Evolutionary conservation across 2,329 filamentous ascomycete genomes (phyloP).

Genomic region (Fusarium sublunatum): DNA sequence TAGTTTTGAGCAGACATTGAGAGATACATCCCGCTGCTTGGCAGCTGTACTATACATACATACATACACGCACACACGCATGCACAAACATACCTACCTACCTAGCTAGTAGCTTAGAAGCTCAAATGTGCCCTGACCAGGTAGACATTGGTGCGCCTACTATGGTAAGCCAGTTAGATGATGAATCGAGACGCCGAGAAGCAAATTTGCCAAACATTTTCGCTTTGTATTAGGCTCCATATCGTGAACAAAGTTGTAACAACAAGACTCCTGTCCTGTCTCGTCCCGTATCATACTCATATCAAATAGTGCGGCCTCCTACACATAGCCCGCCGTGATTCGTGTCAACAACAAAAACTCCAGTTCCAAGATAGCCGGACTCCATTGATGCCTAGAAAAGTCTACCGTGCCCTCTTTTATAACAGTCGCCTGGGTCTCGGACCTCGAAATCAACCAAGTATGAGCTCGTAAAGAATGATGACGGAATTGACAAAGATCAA

Average conservation of each 20-base stretch:
- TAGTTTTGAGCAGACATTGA: constrained; percentile 9
- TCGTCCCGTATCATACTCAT: constrained; percentile 6
- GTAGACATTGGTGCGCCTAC: constrained; percentile 5
- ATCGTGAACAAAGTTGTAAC: not conserved
- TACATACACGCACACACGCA: not conserved
- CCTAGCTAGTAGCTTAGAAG: constrained; percentile 12
- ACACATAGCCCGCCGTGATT: constrained; percentile 14
- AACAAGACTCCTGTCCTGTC: not conserved
- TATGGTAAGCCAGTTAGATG: constrained; percentile 11
- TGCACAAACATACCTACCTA: no score
- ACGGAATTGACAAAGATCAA: constrained; percentile 85
- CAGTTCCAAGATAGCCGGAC: constrained; percentile 33
- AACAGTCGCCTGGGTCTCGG: not conserved
- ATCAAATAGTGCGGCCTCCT: constrained; percentile 14
- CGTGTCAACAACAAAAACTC: constrained; percentile 31
- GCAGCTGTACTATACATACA: constrained; percentile 36
- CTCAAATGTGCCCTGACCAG: constrained; percentile 4
- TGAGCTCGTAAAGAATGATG: constrained; percentile 84
- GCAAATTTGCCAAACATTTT: constrained; percentile 6
- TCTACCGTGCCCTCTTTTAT: constrained; percentile 36
- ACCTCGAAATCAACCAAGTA: constrained; percentile 69
- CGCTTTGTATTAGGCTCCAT: constrained; percentile 1
- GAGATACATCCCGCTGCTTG: constrained; percentile 5
- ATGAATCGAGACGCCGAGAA: constrained; percentile 20
- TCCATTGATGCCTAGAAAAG: constrained; percentile 38